phyloP scores from a whole-genome alignment of 2,329 filamentous ascomycete species.

The Trichoderma arundinaceum region DNA sequence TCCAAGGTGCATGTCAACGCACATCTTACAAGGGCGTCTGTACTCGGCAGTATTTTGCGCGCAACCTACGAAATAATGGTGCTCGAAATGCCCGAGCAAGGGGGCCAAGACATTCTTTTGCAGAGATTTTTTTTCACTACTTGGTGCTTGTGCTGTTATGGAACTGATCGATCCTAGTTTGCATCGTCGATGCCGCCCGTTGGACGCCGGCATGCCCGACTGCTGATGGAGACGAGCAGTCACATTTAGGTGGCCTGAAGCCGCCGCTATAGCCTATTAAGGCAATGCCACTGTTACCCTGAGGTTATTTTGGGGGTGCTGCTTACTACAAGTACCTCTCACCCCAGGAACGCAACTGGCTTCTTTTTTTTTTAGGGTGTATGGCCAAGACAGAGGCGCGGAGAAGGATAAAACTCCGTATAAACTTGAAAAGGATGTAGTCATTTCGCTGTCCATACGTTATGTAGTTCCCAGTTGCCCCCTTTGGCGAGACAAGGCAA shows the following conservation, averaged over 20 bases:
- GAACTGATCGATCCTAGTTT: constrained; percentile 6
- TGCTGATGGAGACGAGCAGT: constrained; percentile 18
- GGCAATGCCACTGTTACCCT: constrained; percentile 12
- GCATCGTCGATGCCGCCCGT: constrained; percentile 2
- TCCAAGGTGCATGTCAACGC: background rate
- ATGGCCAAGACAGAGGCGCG: constrained; percentile 19
- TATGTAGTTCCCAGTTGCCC: constrained; percentile 4
- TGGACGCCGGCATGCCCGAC: constrained; percentile 21
- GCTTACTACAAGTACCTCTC: background rate
- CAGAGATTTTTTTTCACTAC: background rate
- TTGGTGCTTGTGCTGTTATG: background rate
- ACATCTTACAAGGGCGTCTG: background rate
- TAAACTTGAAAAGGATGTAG: too few relatives aligned
- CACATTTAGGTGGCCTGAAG: constrained; percentile 20
- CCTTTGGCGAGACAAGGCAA: background rate
- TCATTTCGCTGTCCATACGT: background rate
- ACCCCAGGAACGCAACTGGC: constrained; percentile 4
- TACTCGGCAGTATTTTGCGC: too few relatives aligned
- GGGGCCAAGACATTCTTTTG: background rate
- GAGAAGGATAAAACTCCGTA: constrained; percentile 12
- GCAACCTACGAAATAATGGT: too few relatives aligned
- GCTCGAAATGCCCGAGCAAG: background rate
- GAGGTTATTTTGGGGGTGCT: constrained; percentile 10
- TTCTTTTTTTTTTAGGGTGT: background rate
- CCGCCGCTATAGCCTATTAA: constrained; percentile 16